Conservation (phyloP, 352 stramenopile species). For the Phytophthora sp. region DNA sequence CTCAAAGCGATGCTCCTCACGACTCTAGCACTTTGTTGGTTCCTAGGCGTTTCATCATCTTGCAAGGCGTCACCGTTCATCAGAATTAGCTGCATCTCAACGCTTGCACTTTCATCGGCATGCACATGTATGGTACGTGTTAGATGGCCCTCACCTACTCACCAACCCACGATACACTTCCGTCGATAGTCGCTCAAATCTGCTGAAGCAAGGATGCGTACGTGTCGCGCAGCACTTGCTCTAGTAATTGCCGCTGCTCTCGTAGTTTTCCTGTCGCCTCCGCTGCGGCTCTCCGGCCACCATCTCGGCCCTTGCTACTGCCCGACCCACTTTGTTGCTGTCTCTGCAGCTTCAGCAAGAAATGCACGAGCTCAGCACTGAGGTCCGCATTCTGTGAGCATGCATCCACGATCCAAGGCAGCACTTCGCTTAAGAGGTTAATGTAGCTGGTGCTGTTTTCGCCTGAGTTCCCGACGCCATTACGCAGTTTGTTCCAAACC, state of each 20-base stretch:
- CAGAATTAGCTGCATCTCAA: conserved; percentile 26
- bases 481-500: conserved; percentile 63
- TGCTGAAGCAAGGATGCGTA: conserved; percentile 44
- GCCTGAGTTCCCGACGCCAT: conserved; percentile 35
- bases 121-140: conserved; percentile 7
- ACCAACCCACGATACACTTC: background rate
- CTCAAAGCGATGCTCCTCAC: background rate
- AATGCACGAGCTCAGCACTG: conserved; percentile 67
- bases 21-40: conserved; percentile 7
- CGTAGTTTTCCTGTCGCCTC: conserved; percentile 25
- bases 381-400: conserved; percentile 59
- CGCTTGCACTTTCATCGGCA: background rate
- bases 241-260: conserved; percentile 36
- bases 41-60: conserved; percentile 20
- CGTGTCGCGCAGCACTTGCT: conserved; percentile 42
- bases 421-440: conserved; percentile 47
- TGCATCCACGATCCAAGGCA: conserved; percentile 53
- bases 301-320: conserved; percentile 18
- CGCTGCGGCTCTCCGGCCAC: conserved; percentile 9
- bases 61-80: conserved; percentile 2
- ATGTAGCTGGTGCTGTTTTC: conserved; percentile 31
- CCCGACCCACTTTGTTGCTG: conserved; percentile 37
- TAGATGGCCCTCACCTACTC: conserved; percentile 9
- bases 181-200: conserved; percentile 19
- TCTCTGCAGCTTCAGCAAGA: conserved; percentile 71